Evolutionary conservation across 2,329 filamentous ascomycete genomes (phyloP).

Genomic region (Alternaria triticimaculans): DNA sequence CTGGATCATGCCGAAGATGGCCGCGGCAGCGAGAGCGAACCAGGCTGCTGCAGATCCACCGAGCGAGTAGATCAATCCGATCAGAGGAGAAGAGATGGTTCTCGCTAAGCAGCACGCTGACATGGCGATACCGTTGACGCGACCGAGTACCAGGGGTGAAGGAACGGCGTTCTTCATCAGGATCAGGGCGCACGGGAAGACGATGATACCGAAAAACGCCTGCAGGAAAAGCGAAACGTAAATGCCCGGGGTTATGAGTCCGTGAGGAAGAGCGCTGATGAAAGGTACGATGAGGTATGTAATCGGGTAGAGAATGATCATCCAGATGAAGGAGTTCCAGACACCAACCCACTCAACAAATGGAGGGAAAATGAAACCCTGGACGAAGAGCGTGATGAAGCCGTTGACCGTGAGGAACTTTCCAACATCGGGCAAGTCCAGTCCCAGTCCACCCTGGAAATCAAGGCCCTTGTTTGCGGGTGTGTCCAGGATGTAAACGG

Average conservation of each 20-base stretch:
- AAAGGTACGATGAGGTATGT: slow-evolving; percentile 74
- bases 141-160: slow-evolving; percentile 66
- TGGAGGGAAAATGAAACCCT: slow-evolving; percentile 73
- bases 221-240: slow-evolving; percentile 70
- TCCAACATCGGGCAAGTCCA: slow-evolving; percentile 70
- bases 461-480: slow-evolving; percentile 48
- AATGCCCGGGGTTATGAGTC: slow-evolving; percentile 64
- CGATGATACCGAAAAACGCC: slow-evolving; percentile 71
- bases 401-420: slow-evolving; percentile 73
- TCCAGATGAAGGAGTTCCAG: slow-evolving; percentile 70
- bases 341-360: slow-evolving; percentile 69
- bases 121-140: slow-evolving; percentile 75
- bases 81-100: slow-evolving; percentile 71
- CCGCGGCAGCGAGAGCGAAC: slow-evolving; percentile 65
- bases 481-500: slow-evolving; percentile 88
- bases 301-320: slow-evolving; percentile 69
- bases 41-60: slow-evolving; percentile 67
- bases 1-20: slow-evolving; percentile 62
- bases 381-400: slow-evolving; percentile 74
- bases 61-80: slow-evolving; percentile 69
- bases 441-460: slow-evolving; percentile 67
- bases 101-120: slow-evolving; percentile 69
- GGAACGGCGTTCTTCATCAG: slow-evolving; percentile 77
- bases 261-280: slow-evolving; percentile 63
- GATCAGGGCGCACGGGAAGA: slow-evolving; percentile 73